phyloP scores from a whole-genome alignment of 2,329 filamentous ascomycete species.

The Curvularia lunata region DNA sequence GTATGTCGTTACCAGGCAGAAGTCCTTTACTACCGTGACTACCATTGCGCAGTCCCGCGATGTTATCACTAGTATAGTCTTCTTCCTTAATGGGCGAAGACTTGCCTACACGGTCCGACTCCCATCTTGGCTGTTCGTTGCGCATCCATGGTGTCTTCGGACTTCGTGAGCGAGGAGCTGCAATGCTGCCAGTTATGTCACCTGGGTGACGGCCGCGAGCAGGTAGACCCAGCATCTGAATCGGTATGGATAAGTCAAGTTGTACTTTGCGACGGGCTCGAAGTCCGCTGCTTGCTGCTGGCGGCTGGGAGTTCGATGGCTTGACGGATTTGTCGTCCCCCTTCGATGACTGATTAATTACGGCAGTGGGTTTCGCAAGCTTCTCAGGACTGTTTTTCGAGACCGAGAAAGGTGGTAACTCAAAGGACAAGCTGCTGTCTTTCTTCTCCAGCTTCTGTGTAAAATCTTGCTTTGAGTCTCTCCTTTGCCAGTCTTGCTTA shows the following conservation, averaged over 20 bases:
- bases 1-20: slow-evolving; percentile 17
- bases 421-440: slow-evolving; percentile 18
- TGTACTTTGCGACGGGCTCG: slow-evolving; percentile 40
- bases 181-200: slow-evolving; percentile 21
- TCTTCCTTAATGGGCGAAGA: slow-evolving; percentile 26
- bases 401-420: slow-evolving; percentile 6
- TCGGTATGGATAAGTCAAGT: slow-evolving; percentile 38
- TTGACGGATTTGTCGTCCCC: neutral
- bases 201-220: slow-evolving; percentile 24
- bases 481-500: slow-evolving; percentile 5
- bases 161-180: slow-evolving; percentile 33
- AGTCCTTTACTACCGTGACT: slow-evolving; percentile 8
- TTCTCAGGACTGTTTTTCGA: slow-evolving; percentile 2
- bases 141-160: slow-evolving; percentile 35
- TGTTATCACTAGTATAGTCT: slow-evolving; percentile 6
- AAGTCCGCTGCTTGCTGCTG: slow-evolving; percentile 22
- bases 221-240: slow-evolving; percentile 28
- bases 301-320: neutral
- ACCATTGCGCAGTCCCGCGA: neutral
- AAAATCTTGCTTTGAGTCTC: slow-evolving; percentile 4
- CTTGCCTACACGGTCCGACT: slow-evolving; percentile 7
- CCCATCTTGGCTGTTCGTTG: slow-evolving; percentile 22
- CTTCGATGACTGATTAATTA: slow-evolving; percentile 2
- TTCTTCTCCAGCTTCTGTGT: slow-evolving; percentile 13
- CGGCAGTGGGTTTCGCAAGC: slow-evolving; percentile 4